These are phyloP conservation scores for Drechslerella coelobrocha DNA, from an alignment of 2,329 filamentous ascomycete genomes.

Conservation along the genomic window DNA sequence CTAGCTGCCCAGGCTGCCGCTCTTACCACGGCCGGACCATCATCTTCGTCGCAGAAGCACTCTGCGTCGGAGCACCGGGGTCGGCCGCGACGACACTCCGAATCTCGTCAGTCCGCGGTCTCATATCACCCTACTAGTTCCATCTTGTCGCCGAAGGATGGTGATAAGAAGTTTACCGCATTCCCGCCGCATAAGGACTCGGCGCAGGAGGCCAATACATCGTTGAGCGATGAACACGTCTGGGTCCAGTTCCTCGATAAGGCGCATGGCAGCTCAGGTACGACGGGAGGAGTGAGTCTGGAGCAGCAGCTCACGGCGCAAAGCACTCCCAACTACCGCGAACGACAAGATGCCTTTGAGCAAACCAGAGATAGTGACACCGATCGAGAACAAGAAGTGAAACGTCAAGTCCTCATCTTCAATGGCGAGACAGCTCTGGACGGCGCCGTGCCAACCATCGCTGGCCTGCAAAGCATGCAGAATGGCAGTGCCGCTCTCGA, in stretches of 20 bases:
- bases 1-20: conserved; percentile 45
- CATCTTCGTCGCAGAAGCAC: conserved; percentile 3
- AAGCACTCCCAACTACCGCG: conserved; percentile 33
- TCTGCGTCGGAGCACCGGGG: conserved; percentile 15
- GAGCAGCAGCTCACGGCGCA: conserved; percentile 47
- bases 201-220: conserved; percentile 33
- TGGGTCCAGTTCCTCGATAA: conserved; percentile 50
- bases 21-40: conserved; percentile 19
- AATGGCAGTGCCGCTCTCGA: conserved; percentile 38
- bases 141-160: conserved; percentile 38
- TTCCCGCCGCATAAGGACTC: conserved; percentile 41
- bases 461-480: conserved; percentile 46
- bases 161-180: conserved; percentile 25
- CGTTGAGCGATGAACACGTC: conserved; percentile 46
- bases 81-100: conserved; percentile 37
- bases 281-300: conserved; percentile 20
- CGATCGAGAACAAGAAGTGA: conserved; percentile 44
- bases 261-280: conserved; percentile 40
- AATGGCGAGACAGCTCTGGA: conserved; percentile 48
- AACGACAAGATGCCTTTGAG: conserved; percentile 37
- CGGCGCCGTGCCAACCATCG: conserved; percentile 46
- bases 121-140: conserved; percentile 41
- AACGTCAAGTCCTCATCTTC: conserved; percentile 48
- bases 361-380: conserved; percentile 41
- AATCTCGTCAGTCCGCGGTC: conserved; percentile 29